Evolutionary conservation across 495 filamentous ascomycete genomes (phyloP).

Genomic region (Podospora anserina): DNA sequence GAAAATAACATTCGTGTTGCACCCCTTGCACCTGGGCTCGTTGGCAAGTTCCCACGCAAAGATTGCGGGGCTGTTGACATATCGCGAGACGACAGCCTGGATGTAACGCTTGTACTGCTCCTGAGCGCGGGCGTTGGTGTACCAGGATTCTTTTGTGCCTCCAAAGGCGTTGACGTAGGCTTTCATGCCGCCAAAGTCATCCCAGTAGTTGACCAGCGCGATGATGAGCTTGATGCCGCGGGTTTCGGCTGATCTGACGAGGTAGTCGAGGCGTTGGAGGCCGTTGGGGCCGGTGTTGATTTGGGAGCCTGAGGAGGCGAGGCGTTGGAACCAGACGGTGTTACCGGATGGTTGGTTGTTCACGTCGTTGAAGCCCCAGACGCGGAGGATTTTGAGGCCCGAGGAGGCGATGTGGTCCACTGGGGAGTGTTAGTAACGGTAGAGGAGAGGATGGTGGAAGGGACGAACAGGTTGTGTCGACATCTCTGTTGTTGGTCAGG

Average conservation of each 20-base stretch:
- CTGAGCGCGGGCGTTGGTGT: constrained; percentile 55
- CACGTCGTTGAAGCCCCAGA: constrained; percentile 71
- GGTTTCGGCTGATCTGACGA: constrained; percentile 53
- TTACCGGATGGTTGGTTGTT: constrained; percentile 41
- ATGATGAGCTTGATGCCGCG: constrained; percentile 54
- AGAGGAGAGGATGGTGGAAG: too few relatives aligned
- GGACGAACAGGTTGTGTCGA: constrained; percentile 38
- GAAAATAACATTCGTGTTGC: constrained; percentile 54
- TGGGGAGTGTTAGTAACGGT: constrained; percentile 20
- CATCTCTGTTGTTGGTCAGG: constrained; percentile 60
- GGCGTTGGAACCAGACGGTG: constrained; percentile 59
- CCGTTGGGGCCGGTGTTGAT: constrained; percentile 68
- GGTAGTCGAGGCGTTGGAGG: constrained; percentile 60
- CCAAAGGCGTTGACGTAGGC: constrained; percentile 63
- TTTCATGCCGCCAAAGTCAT: constrained; percentile 64
- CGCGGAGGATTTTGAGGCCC: constrained; percentile 64
- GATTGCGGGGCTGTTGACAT: constrained; percentile 54
- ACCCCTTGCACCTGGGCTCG: constrained; percentile 65
- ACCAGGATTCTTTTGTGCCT: constrained; percentile 53
- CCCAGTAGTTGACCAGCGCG: constrained; percentile 57
- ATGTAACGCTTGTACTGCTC: constrained; percentile 61
- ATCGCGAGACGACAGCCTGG: constrained; percentile 58
- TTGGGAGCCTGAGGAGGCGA: constrained; percentile 49
- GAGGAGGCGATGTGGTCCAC: constrained; percentile 49
- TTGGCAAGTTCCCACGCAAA: constrained; percentile 73